Percentiles rank a stretch among this genome's conserved stretches.
Conservation (phyloP, 2,329 filamentous ascomycete genomes). For the Pseudonectria foliicola region DNA sequence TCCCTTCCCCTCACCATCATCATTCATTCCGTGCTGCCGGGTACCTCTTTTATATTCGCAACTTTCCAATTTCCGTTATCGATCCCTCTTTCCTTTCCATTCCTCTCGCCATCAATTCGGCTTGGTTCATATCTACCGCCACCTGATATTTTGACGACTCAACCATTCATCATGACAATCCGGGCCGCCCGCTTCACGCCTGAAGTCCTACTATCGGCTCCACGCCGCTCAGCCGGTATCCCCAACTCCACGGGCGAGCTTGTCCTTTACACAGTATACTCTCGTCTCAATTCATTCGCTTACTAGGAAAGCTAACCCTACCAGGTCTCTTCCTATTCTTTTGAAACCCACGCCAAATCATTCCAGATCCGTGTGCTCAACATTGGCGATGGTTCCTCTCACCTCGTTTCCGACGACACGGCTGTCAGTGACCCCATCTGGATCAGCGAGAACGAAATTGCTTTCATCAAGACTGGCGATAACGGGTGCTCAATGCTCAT, state of each 20-base stretch:
- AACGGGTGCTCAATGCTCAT: constrained; percentile 42
- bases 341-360: constrained; percentile 63
- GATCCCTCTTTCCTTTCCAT: no score
- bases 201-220: constrained; percentile 68
- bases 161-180: constrained; percentile 54
- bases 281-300: no score
- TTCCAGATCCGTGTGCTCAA: constrained; percentile 66
- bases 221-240: constrained; percentile 60
- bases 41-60: background rate
- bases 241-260: constrained; percentile 62
- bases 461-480: constrained; percentile 45
- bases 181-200: constrained; percentile 66
- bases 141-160: constrained; percentile 1
- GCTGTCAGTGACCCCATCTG: constrained; percentile 66
- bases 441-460: constrained; percentile 60
- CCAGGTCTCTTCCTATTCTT: constrained; percentile 68
- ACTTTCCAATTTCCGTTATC: no score
- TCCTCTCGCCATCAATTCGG: background rate
- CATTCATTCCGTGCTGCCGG: background rate
- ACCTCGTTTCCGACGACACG: constrained; percentile 56
- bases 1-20: background rate
- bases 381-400: constrained; percentile 57
- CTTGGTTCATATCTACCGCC: background rate
- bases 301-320: no score
- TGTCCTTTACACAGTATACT: constrained; percentile 59